phyloP scores from a whole-genome alignment of 257 asterid species.

The Galeopsis tetrahit region DNA sequence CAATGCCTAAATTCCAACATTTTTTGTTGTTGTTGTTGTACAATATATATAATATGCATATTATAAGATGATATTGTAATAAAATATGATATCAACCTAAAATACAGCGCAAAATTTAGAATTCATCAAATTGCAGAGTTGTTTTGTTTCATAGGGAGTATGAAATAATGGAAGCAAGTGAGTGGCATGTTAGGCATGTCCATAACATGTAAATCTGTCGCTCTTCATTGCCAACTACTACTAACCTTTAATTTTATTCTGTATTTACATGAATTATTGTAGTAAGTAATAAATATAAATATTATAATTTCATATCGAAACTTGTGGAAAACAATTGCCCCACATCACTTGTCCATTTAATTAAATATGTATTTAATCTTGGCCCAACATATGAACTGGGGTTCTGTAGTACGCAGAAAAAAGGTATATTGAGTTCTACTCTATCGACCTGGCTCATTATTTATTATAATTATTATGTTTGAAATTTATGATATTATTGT shows the following conservation, averaged over 20 bases:
- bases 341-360: neutral
- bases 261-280: neutral
- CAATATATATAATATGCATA: no score
- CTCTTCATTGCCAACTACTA: conserved; percentile 4
- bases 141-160: no score
- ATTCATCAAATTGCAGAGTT: no score
- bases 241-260: neutral
- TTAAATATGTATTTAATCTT: neutral
- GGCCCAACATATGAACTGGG: neutral
- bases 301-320: neutral
- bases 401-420: neutral
- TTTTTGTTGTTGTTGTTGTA: no score
- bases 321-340: neutral
- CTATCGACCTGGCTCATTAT: neutral
- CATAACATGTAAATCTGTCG: neutral
- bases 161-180: no score
- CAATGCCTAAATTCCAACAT: no score
- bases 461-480: neutral
- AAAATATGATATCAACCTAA: no score
- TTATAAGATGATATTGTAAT: no score
- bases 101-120: no score
- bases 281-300: neutral
- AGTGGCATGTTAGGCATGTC: conserved; percentile 2
- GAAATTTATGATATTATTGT: no score
- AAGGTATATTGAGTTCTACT: neutral